Evolutionary conservation across 2,329 filamentous ascomycete genomes (phyloP).

Genomic region (Beauveria medogensis): DNA sequence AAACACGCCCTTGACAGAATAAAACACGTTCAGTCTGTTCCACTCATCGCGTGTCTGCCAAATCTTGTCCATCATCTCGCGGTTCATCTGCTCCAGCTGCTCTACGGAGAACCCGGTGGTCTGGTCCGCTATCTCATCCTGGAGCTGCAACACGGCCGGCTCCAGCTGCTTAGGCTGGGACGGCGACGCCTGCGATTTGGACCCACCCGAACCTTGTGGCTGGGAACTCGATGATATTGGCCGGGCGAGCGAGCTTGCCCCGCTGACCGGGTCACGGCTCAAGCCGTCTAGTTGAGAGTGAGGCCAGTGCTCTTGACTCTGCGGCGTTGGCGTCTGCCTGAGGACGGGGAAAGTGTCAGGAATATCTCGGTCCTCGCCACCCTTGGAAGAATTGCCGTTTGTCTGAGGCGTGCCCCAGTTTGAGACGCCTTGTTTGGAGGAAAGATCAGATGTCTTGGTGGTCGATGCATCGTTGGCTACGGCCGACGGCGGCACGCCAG

Average conservation of each 20-base stretch:
- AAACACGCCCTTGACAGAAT: constrained; percentile 59
- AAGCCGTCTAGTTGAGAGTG: constrained; percentile 51
- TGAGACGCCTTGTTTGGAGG: constrained; percentile 48
- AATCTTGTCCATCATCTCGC: constrained; percentile 80
- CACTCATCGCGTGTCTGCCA: constrained; percentile 75
- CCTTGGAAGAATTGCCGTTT: constrained; percentile 42
- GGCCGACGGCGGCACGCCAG: constrained; percentile 50
- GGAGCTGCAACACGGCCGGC: constrained; percentile 46
- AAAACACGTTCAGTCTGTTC: constrained; percentile 70
- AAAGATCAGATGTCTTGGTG: constrained; percentile 78
- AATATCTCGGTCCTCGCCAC: constrained; percentile 31
- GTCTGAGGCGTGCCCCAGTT: constrained; percentile 64
- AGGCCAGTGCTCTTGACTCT: constrained; percentile 46
- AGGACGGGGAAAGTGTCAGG: constrained; percentile 42
- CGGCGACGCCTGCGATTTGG: constrained; percentile 15
- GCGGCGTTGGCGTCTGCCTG: constrained; percentile 35
- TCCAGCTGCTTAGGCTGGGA: constrained; percentile 40
- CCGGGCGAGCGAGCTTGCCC: constrained; percentile 23
- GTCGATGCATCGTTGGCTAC: constrained; percentile 81
- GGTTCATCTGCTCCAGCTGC: constrained; percentile 89
- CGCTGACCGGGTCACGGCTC: constrained; percentile 26
- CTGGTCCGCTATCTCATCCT: constrained; percentile 53
- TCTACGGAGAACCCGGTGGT: constrained; percentile 81
- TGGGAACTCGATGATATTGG: constrained; percentile 32
- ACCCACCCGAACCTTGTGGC: background rate